These are phyloP conservation scores for Kandelia obovata DNA, from an alignment of 345 rosid species.

Conservation along the genomic window DNA sequence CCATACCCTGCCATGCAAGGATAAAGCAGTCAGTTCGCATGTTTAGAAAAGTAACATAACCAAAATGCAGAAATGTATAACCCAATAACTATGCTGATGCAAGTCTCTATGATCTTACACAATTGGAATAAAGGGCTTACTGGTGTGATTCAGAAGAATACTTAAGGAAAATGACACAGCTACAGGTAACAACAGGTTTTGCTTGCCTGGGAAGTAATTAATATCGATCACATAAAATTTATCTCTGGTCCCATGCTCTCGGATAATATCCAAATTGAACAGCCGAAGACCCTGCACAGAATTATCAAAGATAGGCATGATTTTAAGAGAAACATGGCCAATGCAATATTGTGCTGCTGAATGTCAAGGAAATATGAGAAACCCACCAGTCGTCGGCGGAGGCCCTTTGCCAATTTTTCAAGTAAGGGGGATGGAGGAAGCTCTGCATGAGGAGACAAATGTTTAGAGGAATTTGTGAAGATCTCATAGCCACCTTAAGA, in stretches of 20 bases:
- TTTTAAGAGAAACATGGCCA: background rate
- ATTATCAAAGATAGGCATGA: background rate
- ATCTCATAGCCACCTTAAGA: background rate
- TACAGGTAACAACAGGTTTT: background rate
- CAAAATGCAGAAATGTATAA: no score
- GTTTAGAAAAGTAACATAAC: no score
- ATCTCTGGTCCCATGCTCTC: slow-evolving; percentile 70
- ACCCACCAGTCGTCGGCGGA: slow-evolving; percentile 58
- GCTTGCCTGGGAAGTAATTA: slow-evolving; percentile 77
- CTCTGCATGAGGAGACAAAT: slow-evolving; percentile 39
- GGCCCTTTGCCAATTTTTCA: slow-evolving; percentile 78
- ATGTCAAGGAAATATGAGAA: background rate
- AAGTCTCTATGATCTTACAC: background rate
- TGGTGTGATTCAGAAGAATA: background rate
- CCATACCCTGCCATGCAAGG: slow-evolving; percentile 58
- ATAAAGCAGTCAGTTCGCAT: background rate
- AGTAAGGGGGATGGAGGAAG: slow-evolving; percentile 74
- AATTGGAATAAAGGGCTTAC: background rate
- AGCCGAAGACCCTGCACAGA: slow-evolving; percentile 56
- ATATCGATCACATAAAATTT: slow-evolving; percentile 75
- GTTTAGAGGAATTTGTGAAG: background rate
- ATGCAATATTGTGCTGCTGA: background rate
- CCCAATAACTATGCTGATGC: background rate
- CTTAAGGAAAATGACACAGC: background rate
- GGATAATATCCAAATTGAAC: slow-evolving; percentile 72